These are phyloP conservation scores for Medicago arabica DNA, from an alignment of 306 rosid species.

Conservation along the genomic window DNA sequence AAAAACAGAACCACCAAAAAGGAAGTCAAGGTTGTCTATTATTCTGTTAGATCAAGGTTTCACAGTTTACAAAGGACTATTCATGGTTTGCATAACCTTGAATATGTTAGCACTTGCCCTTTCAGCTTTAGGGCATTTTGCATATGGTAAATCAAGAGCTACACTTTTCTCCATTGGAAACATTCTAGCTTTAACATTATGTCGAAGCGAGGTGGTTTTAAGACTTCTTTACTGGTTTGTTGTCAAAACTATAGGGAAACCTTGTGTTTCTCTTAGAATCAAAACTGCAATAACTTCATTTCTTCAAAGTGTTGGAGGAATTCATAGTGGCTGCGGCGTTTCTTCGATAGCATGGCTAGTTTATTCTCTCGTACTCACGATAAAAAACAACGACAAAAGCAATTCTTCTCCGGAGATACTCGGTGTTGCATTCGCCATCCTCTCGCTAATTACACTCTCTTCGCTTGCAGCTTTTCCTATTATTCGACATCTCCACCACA, in stretches of 20 bases:
- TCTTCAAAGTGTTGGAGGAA: slow-evolving; percentile 76
- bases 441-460: slow-evolving; percentile 61
- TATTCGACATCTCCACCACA: slow-evolving; percentile 74
- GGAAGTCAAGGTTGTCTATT: slow-evolving; percentile 51
- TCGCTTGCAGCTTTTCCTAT: slow-evolving; percentile 75
- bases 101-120: slow-evolving; percentile 59
- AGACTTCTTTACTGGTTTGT: slow-evolving; percentile 58
- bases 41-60: slow-evolving; percentile 72
- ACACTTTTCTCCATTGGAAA: slow-evolving; percentile 65
- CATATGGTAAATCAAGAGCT: slow-evolving; percentile 56
- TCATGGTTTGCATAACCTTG: slow-evolving; percentile 49
- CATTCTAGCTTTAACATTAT: slow-evolving; percentile 61
- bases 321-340: slow-evolving; percentile 79
- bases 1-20: slow-evolving; percentile 22
- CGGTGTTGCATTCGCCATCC: slow-evolving; percentile 54
- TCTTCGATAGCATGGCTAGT: slow-evolving; percentile 76
- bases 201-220: slow-evolving; percentile 63
- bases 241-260: slow-evolving; percentile 56
- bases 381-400: slow-evolving; percentile 46
- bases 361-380: slow-evolving; percentile 55
- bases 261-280: slow-evolving; percentile 56
- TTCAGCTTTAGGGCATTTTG: slow-evolving; percentile 52
- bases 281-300: slow-evolving; percentile 66
- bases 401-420: slow-evolving; percentile 59
- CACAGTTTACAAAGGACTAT: slow-evolving; percentile 69